phyloP scores from a whole-genome alignment of 352 stramenopile genomes.

The Pythium aquatile region DNA sequence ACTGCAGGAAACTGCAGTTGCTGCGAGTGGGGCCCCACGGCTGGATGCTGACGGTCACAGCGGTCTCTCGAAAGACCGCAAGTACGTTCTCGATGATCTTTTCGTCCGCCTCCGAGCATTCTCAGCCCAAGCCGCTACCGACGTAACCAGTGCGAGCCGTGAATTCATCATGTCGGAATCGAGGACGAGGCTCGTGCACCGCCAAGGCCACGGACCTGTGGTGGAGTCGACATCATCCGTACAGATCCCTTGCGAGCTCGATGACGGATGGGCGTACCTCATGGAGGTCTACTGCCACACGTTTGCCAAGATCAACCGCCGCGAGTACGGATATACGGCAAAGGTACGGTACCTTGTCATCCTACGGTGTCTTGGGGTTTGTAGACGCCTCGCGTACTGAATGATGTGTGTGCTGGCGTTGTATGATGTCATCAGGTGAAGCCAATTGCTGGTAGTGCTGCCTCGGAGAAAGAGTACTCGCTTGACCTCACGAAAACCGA shows the following conservation, averaged over 20 bases:
- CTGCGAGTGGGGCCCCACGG: too few species aligned
- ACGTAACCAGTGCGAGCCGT: not conserved
- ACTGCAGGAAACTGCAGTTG: not conserved
- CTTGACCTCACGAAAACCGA: not conserved
- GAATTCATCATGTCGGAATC: not conserved
- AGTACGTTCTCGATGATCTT: not conserved
- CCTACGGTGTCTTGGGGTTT: not conserved
- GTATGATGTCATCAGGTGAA: too few species aligned
- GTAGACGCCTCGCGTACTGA: not conserved
- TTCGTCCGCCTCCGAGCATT: not conserved
- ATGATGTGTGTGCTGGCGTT: too few species aligned
- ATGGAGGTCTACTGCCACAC: not conserved
- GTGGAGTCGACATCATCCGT: conserved; percentile 2
- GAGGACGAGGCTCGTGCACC: conserved; percentile 2
- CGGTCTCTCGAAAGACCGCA: not conserved
- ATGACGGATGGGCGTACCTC: conserved; percentile 5
- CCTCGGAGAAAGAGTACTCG: conserved; percentile 11
- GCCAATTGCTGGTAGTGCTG: not conserved
- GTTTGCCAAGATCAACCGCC: not conserved
- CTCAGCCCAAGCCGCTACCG: not conserved
- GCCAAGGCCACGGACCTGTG: not conserved
- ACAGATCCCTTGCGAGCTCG: conserved; percentile 2
- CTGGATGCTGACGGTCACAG: too few species aligned
- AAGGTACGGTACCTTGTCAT: not conserved
- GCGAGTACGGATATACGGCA: not conserved